Evolutionary conservation across 2,329 filamentous ascomycete species (phyloP), one percentile per base, ranked within the genome.

Genomic region (Fusarium temperatum): DNA sequence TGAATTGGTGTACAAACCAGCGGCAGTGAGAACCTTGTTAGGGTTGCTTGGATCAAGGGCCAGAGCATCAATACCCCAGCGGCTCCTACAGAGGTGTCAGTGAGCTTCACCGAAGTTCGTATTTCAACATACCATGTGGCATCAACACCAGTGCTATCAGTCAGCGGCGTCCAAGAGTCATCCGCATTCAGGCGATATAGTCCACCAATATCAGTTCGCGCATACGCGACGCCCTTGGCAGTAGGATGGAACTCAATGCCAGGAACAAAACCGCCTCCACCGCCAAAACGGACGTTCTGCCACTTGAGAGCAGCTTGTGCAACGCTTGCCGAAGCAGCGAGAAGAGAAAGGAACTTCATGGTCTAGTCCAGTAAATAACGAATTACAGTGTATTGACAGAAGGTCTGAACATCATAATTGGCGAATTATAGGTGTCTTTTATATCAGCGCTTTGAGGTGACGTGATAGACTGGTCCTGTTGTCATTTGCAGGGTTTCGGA

Each of bases 1-100:
- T 70, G 81, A 81, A 76, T 87, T 90, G n/a, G 88, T 90, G 77
- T 90, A 90, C 82, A 88, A 84, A 63, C 89, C 88, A 2, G 87
- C 84, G 1, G 88, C 88, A 4, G 87, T 83, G 71, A 88, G 89
- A 3, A 90, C 82, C 58, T 86, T 85, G 64, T 85, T 81, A 7
- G 86, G 79, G 57, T 90, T 83, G 32, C 87, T 82, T 2, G 88
- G 86, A 66, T 90, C 89, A 1, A 89, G 81, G 4, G 88, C 89
- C 15, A 91, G 68, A 2, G 88, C 87, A 72, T 90, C 88, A 18
- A 89, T 80, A 11, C 88, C 89, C 88, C 88, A 90, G 63, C 86
- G 83, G 72, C 86, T 83, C 87, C 86, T 88, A 22, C 5, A 3
- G 10, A 18, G 4, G 8, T 14, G 24, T 47, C 1, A 45, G n/a